Conservation (phyloP, 163 green algal genomes). For the Scenedesmus sp. region DNA sequence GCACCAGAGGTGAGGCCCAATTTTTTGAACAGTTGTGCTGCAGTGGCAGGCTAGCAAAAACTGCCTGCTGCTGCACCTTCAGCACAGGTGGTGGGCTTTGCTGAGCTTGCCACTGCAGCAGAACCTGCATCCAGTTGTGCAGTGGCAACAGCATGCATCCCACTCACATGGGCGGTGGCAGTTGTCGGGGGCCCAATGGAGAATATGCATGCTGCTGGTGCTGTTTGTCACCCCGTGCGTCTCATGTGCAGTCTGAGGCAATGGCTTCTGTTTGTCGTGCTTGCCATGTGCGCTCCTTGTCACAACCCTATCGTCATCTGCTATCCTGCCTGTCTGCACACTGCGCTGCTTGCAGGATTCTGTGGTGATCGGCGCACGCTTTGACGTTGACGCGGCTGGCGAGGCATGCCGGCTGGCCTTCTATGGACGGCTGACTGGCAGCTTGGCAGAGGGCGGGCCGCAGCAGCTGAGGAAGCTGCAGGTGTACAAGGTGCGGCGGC, state of each 20-base stretch:
- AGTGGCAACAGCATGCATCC: too few species aligned
- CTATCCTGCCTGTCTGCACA: not conserved
- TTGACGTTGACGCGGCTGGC: slow-evolving; percentile 82
- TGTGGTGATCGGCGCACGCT: slow-evolving; percentile 87
- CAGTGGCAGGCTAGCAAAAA: not conserved
- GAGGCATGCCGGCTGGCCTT: slow-evolving; percentile 92
- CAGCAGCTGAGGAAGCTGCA: slow-evolving; percentile 65
- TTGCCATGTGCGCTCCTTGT: not conserved
- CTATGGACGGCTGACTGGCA: slow-evolving; percentile 79
- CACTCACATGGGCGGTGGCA: too few species aligned
- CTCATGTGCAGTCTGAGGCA: too few species aligned
- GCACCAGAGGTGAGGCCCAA: slow-evolving; percentile 63
- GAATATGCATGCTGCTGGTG: too few species aligned
- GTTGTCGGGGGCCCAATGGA: too few species aligned
- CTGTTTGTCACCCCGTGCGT: too few species aligned
- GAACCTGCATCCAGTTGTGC: too few species aligned
- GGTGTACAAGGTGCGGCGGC: slow-evolving; percentile 76
- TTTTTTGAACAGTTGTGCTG: not conserved
- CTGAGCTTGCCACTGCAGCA: too few species aligned
- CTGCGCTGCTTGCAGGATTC: slow-evolving; percentile 64
- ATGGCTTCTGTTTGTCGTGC: too few species aligned
- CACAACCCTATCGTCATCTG: not conserved
- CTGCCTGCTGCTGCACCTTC: too few species aligned
- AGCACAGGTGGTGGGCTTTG: too few species aligned
- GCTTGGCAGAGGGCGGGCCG: slow-evolving; percentile 57